Evolutionary conservation across 1,284 basidiomycete species (phyloP), one percentile per base, ranked within the genome.

Genomic region (Irpex sp.): DNA sequence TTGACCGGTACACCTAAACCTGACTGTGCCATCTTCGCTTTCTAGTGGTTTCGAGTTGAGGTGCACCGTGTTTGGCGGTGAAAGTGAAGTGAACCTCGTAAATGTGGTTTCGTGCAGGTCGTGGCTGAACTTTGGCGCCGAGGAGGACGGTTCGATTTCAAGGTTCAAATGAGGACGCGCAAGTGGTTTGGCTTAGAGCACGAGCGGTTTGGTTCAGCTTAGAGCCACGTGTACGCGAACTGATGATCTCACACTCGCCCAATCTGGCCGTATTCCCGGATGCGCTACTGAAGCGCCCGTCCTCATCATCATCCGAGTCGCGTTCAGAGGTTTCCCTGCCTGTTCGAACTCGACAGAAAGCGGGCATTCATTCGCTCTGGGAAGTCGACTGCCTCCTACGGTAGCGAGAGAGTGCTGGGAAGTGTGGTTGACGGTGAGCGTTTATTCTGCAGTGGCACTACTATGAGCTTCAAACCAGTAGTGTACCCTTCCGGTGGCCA

Each of bases 1-100:
- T 96, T 96, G 67, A 96, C 90, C 66, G 94, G 94, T 60, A 96
- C 91, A 74, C 93, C 93, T 67, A 95, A 85, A 65, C 91, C 87
- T 62, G 75, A 64, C 54, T 67, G 73, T 42, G 71, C 67, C 74
- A 74, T 75, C 63, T 61, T 72, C 48, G 36, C 28, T 33, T 33
- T 33, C 28, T 33, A 18, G 14, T 54, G 33, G 54, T 62, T 59
- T 39, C 52, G 35, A 28, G 48, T 45, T 16, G 42, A 45, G n/a
- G n/a, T 76, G 67, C 66, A 88, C 95, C 95, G 39, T 16, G 39
- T 3, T 28, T 28, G 39, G 12, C 10, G 7, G 21, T 18, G 21
- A 7, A 3, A 6, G 28, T 6, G 39, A 45, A 12, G 39, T 19
- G 14, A 53, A n/a, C 19, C 21, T 55, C 16, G 36, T 33, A 56